Evolutionary conservation across 2,329 filamentous ascomycete genomes (phyloP).

Genomic region (Rhexocercosporidium sp.): DNA sequence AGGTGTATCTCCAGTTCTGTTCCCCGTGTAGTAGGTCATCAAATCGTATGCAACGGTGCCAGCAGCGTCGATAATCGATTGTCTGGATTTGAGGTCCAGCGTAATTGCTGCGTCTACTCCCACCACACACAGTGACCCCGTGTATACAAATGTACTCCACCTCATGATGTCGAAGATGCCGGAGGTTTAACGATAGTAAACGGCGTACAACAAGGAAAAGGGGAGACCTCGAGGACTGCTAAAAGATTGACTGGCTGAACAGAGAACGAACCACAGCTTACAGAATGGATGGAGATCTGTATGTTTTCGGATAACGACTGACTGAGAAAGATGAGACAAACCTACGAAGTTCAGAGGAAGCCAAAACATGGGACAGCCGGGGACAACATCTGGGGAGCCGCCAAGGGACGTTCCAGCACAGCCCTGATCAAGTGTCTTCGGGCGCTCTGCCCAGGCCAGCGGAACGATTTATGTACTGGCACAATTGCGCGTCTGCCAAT

Average conservation of each 20-base stretch:
- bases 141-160: conserved; percentile 8
- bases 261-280: not conserved
- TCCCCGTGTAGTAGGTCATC: conserved; percentile 58
- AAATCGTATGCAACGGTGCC: conserved; percentile 50
- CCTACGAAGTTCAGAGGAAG: conserved; percentile 1
- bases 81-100: conserved; percentile 32
- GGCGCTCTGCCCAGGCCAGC: conserved; percentile 10
- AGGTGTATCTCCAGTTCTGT: conserved; percentile 54
- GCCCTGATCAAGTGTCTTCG: conserved; percentile 21
- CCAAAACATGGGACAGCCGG: conserved; percentile 11
- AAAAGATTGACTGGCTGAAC: conserved; percentile 3
- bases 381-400: conserved; percentile 11
- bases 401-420: conserved; percentile 26
- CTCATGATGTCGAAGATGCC: conserved; percentile 21
- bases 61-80: conserved; percentile 41
- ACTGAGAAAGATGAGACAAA: conserved; percentile 12
- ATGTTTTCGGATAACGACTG: conserved; percentile 1
- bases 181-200: not conserved
- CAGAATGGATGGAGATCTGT: not conserved
- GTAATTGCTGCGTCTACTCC: conserved; percentile 32
- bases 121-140: conserved; percentile 28
- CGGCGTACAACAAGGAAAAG: not conserved
- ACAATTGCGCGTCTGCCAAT: conserved; percentile 24
- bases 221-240: not conserved
- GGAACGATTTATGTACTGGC: conserved; percentile 10